Evolutionary conservation across 2,329 filamentous ascomycete genomes (phyloP).

Genomic region (Aureobasidium musti): DNA sequence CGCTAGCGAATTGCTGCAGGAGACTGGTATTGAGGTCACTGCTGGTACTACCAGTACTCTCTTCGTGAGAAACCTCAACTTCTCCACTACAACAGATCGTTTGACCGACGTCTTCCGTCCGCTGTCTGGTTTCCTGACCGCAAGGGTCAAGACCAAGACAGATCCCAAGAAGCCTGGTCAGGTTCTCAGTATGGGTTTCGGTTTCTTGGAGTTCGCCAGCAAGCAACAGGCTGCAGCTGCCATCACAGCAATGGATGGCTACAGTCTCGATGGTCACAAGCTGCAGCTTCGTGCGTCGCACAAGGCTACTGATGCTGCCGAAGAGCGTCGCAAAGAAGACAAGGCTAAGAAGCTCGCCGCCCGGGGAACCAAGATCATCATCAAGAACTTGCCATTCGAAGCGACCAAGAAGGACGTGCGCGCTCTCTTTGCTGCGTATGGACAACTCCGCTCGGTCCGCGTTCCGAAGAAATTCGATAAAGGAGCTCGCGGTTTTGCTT

Average conservation of each 20-base stretch:
- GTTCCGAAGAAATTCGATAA: constrained; percentile 94
- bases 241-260: constrained; percentile 81
- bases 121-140: constrained; percentile 84
- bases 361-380: constrained; percentile 85
- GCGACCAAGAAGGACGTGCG: constrained; percentile 90
- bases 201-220: constrained; percentile 84
- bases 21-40: constrained; percentile 50
- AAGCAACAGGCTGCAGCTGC: constrained; percentile 79
- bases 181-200: constrained; percentile 94
- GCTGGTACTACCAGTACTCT: constrained; percentile 66
- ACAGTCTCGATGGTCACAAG: constrained; percentile 82
- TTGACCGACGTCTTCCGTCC: constrained; percentile 76
- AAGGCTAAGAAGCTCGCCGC: constrained; percentile 75
- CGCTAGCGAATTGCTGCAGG: constrained; percentile 66
- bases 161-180: constrained; percentile 90
- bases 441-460: constrained; percentile 86
- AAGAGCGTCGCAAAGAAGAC: constrained; percentile 81
- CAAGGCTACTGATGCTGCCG: constrained; percentile 81
- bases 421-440: constrained; percentile 82
- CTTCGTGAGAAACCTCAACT: constrained; percentile 93
- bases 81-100: constrained; percentile 75
- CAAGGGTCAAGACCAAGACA: constrained; percentile 86
- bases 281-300: constrained; percentile 84
- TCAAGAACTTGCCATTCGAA: constrained; percentile 98
- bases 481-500: constrained; percentile 87